Conservation (phyloP, 208 protist species). For the Trypanosoma grayi region DNA sequence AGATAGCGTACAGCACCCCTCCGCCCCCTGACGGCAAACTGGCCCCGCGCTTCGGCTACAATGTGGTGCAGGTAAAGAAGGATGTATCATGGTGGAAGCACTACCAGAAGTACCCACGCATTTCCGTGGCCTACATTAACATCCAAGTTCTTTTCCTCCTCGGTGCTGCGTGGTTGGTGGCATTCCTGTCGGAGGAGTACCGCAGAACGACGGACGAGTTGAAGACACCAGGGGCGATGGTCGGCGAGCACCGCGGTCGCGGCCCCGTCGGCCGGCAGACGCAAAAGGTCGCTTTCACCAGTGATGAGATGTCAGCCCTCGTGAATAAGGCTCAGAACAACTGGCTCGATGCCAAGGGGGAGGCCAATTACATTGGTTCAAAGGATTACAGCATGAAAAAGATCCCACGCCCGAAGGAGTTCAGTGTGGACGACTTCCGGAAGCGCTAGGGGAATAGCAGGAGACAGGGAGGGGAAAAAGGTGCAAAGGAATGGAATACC, state of each 20-base stretch:
- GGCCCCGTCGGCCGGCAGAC: constrained; percentile 52
- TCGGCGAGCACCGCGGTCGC: constrained; percentile 76
- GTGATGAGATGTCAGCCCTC: constrained; percentile 60
- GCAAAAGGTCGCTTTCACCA: constrained; percentile 70
- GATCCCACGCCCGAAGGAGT: constrained; percentile 82
- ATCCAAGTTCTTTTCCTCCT: constrained; percentile 80
- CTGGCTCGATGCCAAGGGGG: constrained; percentile 70
- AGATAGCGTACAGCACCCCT: constrained; percentile 78
- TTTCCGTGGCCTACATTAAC: constrained; percentile 83
- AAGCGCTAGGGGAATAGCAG: constrained; percentile 46
- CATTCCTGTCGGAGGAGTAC: constrained; percentile 76
- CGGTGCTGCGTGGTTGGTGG: constrained; percentile 70
- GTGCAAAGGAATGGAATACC: neutral
- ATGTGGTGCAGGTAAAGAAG: constrained; percentile 86
- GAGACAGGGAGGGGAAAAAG: neutral
- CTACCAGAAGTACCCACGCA: constrained; percentile 76
- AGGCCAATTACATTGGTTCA: constrained; percentile 83
- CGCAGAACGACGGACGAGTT: constrained; percentile 61
- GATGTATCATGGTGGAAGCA: constrained; percentile 89
- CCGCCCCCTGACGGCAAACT: constrained; percentile 65
- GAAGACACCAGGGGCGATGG: constrained; percentile 80
- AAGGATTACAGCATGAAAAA: constrained; percentile 86
- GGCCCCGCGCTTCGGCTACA: constrained; percentile 81
- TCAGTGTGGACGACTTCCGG: constrained; percentile 74
- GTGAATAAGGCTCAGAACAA: constrained; percentile 78